Conservation (phyloP, 2,329 filamentous ascomycete genomes). For the Penicillium sp. region DNA sequence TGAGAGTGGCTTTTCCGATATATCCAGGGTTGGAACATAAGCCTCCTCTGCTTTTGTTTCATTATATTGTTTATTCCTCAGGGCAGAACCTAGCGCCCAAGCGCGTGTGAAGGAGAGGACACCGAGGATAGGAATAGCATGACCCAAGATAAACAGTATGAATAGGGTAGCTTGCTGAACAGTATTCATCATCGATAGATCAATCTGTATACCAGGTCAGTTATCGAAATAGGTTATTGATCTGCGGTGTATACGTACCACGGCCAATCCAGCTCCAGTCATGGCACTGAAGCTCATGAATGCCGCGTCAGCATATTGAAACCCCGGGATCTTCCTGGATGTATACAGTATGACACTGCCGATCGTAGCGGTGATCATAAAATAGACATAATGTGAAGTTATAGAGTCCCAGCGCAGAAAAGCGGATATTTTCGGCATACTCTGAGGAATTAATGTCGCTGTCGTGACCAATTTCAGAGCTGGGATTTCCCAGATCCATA, state of each 20-base stretch:
- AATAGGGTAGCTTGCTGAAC: conserved; percentile 69
- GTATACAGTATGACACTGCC: conserved; percentile 63
- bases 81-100: neutral
- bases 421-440: conserved; percentile 23
- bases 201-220: conserved; percentile 22
- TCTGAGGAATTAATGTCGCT: conserved; percentile 3
- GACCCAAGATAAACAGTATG: conserved; percentile 64
- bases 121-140: conserved; percentile 61
- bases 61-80: neutral
- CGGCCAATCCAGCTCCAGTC: conserved; percentile 67
- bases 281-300: conserved; percentile 68
- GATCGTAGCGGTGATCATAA: conserved; percentile 56
- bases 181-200: conserved; percentile 61
- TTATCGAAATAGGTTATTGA: neutral
- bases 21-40: neutral
- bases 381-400: conserved; percentile 67
- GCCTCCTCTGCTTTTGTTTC: neutral
- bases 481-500: neutral
- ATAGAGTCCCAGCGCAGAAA: conserved; percentile 56
- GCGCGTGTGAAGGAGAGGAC: conserved; percentile 4
- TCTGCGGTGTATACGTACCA: conserved; percentile 36
- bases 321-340: conserved; percentile 51
- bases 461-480: neutral
- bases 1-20: neutral
- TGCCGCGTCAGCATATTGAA: conserved; percentile 64